These are phyloP conservation scores for Salvia rosmarinus DNA, from an alignment of 257 asterid genomes.

Conservation along the genomic window DNA sequence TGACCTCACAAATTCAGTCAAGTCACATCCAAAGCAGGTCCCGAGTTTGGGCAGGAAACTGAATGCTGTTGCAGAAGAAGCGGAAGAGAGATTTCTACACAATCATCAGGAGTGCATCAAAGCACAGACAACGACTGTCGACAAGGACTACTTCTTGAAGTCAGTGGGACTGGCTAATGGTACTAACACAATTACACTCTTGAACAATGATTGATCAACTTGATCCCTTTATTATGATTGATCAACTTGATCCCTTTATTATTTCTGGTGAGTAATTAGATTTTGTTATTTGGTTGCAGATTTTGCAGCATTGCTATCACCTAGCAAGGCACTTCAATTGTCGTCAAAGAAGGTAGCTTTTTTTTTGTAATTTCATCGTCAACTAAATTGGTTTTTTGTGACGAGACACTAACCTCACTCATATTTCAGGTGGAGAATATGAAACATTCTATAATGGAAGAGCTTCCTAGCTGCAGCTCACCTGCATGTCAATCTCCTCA, in stretches of 20 bases:
- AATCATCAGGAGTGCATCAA: slow-evolving; percentile 74
- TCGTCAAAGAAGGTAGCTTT: slow-evolving; percentile 50
- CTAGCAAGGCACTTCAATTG: slow-evolving; percentile 38
- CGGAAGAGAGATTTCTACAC: slow-evolving; percentile 74
- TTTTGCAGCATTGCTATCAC: slow-evolving; percentile 29
- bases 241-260: slow-evolving; percentile 7
- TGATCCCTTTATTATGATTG: too few relatives aligned
- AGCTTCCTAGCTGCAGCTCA: slow-evolving; percentile 35
- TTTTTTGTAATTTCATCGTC: not conserved
- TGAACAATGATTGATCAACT: not conserved
- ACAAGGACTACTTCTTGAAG: slow-evolving; percentile 60
- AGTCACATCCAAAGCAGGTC: slow-evolving; percentile 48
- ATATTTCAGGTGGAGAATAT: slow-evolving; percentile 21
- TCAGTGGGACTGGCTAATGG: slow-evolving; percentile 67
- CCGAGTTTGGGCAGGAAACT: slow-evolving; percentile 46
- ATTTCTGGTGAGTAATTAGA: not conserved
- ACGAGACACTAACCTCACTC: not conserved
- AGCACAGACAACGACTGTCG: slow-evolving; percentile 55
- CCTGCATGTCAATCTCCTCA: slow-evolving; percentile 57
- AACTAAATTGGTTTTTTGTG: not conserved
- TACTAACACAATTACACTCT: slow-evolving; percentile 27
- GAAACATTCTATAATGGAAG: slow-evolving; percentile 56
- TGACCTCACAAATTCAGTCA: slow-evolving; percentile 78
- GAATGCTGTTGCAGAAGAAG: slow-evolving; percentile 45
- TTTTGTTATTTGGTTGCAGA: slow-evolving; percentile 33